Evolutionary conservation across 179 eudicot genomes (phyloP).

Genomic region (Heliamphora pulchella): DNA sequence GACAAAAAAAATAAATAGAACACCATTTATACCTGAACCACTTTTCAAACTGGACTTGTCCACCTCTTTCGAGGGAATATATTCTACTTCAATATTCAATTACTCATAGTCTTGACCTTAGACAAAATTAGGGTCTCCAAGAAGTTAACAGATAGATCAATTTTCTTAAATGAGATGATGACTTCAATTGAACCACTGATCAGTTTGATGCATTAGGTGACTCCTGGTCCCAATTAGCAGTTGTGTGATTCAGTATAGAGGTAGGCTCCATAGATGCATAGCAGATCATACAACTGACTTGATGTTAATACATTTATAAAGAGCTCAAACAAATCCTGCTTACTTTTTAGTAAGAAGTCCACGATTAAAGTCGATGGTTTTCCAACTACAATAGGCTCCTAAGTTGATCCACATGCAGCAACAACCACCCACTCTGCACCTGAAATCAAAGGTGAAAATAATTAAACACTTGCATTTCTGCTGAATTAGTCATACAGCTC

Average conservation of each 20-base stretch:
- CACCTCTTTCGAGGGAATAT: background rate
- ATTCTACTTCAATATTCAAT: background rate
- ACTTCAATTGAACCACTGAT: background rate
- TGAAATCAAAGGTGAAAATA: constrained; percentile 28
- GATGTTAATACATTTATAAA: background rate
- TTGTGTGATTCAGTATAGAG: background rate
- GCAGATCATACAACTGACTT: background rate
- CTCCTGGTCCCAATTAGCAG: background rate
- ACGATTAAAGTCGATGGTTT: constrained; percentile 81
- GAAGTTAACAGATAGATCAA: background rate
- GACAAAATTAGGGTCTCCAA: background rate
- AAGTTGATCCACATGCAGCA: constrained; percentile 79
- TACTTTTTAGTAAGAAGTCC: constrained; percentile 78
- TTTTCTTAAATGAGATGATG: background rate
- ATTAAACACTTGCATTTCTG: background rate
- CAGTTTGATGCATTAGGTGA: background rate
- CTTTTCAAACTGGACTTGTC: too few relatives aligned
- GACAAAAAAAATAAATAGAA: too few relatives aligned
- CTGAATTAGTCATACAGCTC: constrained; percentile 54
- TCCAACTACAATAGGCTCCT: constrained; percentile 84
- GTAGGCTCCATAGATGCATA: background rate
- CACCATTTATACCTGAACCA: too few relatives aligned
- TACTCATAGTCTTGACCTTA: background rate
- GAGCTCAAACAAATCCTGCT: constrained; percentile 1
- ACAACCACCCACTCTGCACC: constrained; percentile 99